Evolutionary conservation across 1,284 basidiomycete genomes (phyloP), one percentile per base, ranked within the genome.

Genomic region (Albatrellus sp.): DNA sequence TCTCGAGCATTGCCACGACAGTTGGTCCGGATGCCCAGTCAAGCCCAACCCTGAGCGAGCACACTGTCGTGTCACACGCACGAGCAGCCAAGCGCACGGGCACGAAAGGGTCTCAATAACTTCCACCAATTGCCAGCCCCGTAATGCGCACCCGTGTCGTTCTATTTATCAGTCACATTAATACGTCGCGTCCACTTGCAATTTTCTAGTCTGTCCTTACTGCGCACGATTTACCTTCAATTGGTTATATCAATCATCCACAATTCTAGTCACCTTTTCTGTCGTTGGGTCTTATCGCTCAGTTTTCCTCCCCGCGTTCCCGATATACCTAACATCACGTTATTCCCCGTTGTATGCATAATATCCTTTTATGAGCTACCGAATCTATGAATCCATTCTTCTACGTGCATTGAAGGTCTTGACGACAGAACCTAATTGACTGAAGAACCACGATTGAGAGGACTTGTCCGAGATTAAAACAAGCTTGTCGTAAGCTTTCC

Each of bases 381-480:
- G n/a, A 38, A 44, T 38, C 42, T 34, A 65, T 40, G 60, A 64
- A 57, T 87, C 82, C 76, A 86, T 85, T 52, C 81, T 70, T 55
- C 75, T 70, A 47, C 69, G 72, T 44, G 77, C 69, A 59, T 87
- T 88, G 60, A 80, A 86, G 31, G 72, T 60, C 57, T 83, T 83
- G 19, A 88, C 84, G 37, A 88, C 78, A 2, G 70, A 68, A 14
- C 77, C 78, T 28, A 88, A 73, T 54, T 83, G 75, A 28, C 69
- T 67, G 59, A 87, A 88, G 63, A 88, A 86, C 84, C 84, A 88
- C 10, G 69, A 68, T 60, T 83, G 81, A 4, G 82, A 73, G 28
- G 64, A 62, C 58, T 82, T 81, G 62, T 87, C 83, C 3, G 79
- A 73, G 54, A 87, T 80, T 54, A 76, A 68, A n/a, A 84, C 72